Percentiles rank a stretch among this genome's conserved stretches.
These are phyloP conservation scores for Suillus subluteus DNA, from an alignment of 768 basidiomycete genomes.

Conservation along the genomic window DNA sequence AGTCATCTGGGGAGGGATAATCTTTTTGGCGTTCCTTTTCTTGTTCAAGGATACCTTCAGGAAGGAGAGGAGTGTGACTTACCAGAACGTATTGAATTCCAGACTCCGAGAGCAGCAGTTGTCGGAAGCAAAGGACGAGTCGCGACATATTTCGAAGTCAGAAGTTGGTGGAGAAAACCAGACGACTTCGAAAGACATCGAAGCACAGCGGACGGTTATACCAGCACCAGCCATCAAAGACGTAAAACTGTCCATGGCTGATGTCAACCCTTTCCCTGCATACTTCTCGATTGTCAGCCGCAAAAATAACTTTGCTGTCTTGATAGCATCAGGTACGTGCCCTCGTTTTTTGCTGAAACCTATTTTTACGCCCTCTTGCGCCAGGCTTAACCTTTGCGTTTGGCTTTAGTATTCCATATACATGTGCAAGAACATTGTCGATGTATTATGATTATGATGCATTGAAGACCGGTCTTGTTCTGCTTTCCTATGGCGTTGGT, in stretches of 20 bases:
- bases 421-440: conserved; percentile 70
- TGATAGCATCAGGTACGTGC: conserved; percentile 40
- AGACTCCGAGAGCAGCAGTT: conserved; percentile 35
- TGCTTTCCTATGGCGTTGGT: conserved; percentile 76
- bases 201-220: conserved; percentile 15
- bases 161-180: conserved; percentile 2
- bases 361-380: conserved; percentile 2
- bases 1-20: conserved; percentile 57
- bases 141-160: conserved; percentile 12
- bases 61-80: conserved; percentile 77
- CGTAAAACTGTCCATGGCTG: conserved; percentile 60
- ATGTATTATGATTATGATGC: conserved; percentile 67
- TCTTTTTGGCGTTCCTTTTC: conserved; percentile 56
- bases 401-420: conserved; percentile 71
- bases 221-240: conserved; percentile 28
- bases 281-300: conserved; percentile 59
- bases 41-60: conserved; percentile 86
- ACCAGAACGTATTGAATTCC: conserved; percentile 64
- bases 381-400: conserved; percentile 75
- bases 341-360: not conserved
- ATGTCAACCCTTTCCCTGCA: conserved; percentile 74
- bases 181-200: conserved; percentile 25
- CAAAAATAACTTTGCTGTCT: conserved; percentile 67
- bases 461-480: conserved; percentile 73
- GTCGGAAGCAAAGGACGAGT: conserved; percentile 22